Base-by-base conservation (phyloP, 2,329 filamentous ascomycete genomes). In the Fusarium luffae region DNA sequence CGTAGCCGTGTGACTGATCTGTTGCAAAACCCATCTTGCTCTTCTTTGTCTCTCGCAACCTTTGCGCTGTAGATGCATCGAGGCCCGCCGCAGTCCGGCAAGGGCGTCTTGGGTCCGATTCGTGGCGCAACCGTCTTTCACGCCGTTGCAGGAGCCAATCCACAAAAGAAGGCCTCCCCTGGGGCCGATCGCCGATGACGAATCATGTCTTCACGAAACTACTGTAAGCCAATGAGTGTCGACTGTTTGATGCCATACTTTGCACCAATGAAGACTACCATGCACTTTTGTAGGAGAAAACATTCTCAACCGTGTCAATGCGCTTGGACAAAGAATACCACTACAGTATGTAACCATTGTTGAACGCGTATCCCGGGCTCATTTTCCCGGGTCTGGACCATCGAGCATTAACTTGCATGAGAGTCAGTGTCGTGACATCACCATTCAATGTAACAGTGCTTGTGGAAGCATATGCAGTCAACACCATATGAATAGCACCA, bases 351-450 rank as follows among this genome's bases (percentile, higher is more conserved):
- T 37, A n/a, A 37, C 58, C 50, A 62, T 66, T 43, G 30, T 50
- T 41, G 49, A 50, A 58, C 42, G 34, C 34, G 42, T 59, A 54
- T 19, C 13, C 30, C 25, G 42, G 56, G 50, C 32, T 48, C 48
- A 32, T 50, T 58, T 57, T 28, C 25, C 49, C 27, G 21, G 23
- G 32, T 51, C 56, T 54, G 52, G 42, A 44, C 65, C 58, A 59
- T 66, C 13, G 27, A 46, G 46, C 44, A 32, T n/a, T 23, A 52
- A 48, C 34, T 58, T 57, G 44, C 25, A 48, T 52, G 51, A 23
- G 41, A 42, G 21, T 44, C 51, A 61, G 37, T 63, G 27, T 28
- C 56, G 59, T 71, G 67, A 66, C 59, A 73, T 73, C 63, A 74
- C 69, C 59, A 71, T 48, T 58, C 23, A 52, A 48, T 49, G 32